phyloP scores from a whole-genome alignment of 768 basidiomycete genomes.

The Myochromella boudieri region DNA sequence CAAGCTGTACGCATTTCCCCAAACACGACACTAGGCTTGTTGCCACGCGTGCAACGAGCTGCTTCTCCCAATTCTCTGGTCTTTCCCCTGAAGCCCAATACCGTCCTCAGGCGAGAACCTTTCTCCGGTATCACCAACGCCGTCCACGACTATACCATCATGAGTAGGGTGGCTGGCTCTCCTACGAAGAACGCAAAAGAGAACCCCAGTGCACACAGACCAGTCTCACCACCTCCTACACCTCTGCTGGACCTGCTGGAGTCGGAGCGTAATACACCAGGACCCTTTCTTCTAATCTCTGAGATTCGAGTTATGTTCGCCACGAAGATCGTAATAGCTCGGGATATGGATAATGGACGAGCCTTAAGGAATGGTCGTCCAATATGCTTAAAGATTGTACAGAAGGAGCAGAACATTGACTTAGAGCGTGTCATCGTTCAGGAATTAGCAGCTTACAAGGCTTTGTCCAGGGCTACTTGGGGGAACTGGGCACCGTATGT shows the following conservation, averaged over 20 bases:
- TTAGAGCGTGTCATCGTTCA: conserved; percentile 19
- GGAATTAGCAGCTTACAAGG: conserved; percentile 36
- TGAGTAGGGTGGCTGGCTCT: background rate
- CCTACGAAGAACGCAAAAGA: background rate
- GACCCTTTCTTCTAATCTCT: conserved; percentile 30
- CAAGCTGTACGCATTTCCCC: no score
- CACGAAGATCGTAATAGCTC: conserved; percentile 12
- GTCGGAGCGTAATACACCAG: conserved; percentile 16
- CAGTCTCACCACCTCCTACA: no score
- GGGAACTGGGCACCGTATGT: conserved; percentile 30
- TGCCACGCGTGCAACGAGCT: background rate
- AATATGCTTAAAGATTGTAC: conserved; percentile 39
- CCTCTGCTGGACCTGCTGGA: no score
- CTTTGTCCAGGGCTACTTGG: conserved; percentile 23
- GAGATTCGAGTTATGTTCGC: conserved; percentile 17
- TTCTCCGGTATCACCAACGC: conserved; percentile 5
- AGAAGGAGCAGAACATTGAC: conserved; percentile 18
- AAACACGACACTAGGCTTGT: conserved; percentile 1
- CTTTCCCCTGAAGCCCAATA: conserved; percentile 3
- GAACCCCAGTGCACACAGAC: no score
- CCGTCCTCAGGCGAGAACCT: background rate
- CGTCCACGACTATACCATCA: no score
- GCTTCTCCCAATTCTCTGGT: background rate
- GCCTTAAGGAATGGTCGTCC: conserved; percentile 22
- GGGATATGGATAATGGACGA: conserved; percentile 20